Evolutionary conservation across 2,329 filamentous ascomycete species (phyloP), one percentile per base, ranked within the genome.

Genomic region (Aspergillus sp.): DNA sequence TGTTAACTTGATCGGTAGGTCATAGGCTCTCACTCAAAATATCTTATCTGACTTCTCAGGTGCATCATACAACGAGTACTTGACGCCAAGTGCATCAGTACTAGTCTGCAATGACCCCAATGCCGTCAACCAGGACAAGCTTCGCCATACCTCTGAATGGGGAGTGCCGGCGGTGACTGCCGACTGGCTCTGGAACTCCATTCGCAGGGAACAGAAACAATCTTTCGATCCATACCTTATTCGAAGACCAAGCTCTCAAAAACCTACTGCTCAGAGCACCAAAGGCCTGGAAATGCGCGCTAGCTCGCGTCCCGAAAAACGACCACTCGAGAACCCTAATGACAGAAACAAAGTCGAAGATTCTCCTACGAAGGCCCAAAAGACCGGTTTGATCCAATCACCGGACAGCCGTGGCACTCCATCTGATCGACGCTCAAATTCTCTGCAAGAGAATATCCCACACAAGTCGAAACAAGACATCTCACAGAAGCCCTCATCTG

Each of bases 121-220:
- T 47, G 69, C 74, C 26, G 73, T 71, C 49, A 92, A 76, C 78
- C 84, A 72, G 58, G 89, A 95, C 64, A 99, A 99, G 76, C 79
- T 95, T 18, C 86, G 89, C 49, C 88, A 91, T 70, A 92, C 92
- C 0, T 73, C 86, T 9, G 83, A 88, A 67, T 91, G 90, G 82
- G 83, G 84, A 4, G 89, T 98, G 11, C 91, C 92, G 2, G 86
- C 94, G n/a, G 90, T 98, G 11, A 84, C 84, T 7, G 85, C 86
- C 18, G 85, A 89, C 22, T 99, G 95, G 95, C 80, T 99, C 2
- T 95, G 90, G 88, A 84, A 88, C 54, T 95, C 90, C 65, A 87
- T 97, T 54, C 80, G 82, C 55, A 73, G 70, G 50, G 68, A 84
- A 31, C 73, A 79, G 56, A 79, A 77, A 66, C 78, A 83, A 57